Evolutionary conservation across 1,139 yeast genomes (phyloP), one percentile per base, ranked within the genome.

Genomic region (Yamadazyma triangularis): DNA sequence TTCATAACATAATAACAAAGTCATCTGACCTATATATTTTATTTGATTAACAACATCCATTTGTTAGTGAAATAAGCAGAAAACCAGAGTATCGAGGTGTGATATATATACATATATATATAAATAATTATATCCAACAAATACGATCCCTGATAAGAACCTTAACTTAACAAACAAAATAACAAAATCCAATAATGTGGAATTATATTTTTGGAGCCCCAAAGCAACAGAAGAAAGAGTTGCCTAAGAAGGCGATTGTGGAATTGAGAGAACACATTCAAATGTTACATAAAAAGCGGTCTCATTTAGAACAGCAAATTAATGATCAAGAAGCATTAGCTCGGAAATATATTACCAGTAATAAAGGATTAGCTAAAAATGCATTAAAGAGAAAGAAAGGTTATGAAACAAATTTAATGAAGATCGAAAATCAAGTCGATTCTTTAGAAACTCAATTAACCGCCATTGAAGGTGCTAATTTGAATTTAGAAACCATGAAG

Each of bases 401-500:
- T 35, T 76, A 76, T 42, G 96, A 88, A 53, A 61, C 70, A 16
- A 88, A 87, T 51, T 70, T 89, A 47, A 75, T 73, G 38, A 86
- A 86, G 67, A 73, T 88, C 41, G 89, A 86, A 54, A 82, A 85
- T 44, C 96, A 88, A 60, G 79, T 91, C 37, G 95, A 87, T 45
- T 80, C 95, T 9, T 66, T 91, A 44, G 96, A 91, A 56, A 79
- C 85, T 32, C 96, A 91, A 61, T 70, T 91, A 47, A 78, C 78
- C 40, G 86, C 97, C 18, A 85, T 91, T 39, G 98, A 91, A 63
- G 77, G 85, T 33, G 98, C 98, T 35, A 89, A 89, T 66, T 75
- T 91, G 77, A 91, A 91, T 68, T 70, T 85, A 60, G 98, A 93
- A 65, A 91, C 98, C 23, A 85, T 93, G 95, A 86, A 86, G 73